Conservation (phyloP, 2,329 filamentous ascomycete genomes). For the Dactylonectria estremocensis region DNA sequence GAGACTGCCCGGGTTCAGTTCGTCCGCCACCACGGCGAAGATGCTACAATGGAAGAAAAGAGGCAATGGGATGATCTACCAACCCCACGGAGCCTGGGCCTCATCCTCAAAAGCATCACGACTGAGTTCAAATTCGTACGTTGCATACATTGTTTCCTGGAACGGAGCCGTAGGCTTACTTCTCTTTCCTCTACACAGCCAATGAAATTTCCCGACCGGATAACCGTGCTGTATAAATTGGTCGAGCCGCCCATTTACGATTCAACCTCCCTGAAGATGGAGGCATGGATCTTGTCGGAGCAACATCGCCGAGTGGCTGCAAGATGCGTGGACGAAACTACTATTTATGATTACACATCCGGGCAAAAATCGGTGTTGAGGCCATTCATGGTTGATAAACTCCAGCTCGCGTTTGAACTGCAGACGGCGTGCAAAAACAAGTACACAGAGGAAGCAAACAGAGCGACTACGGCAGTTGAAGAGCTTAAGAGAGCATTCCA, state of each 20-base stretch:
- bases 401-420: slow-evolving; percentile 26
- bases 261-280: slow-evolving; percentile 35
- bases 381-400: slow-evolving; percentile 37
- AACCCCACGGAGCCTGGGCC: slow-evolving; percentile 23
- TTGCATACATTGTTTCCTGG: background rate
- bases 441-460: slow-evolving; percentile 6
- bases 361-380: slow-evolving; percentile 32
- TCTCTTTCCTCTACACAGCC: slow-evolving; percentile 6
- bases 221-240: slow-evolving; percentile 34
- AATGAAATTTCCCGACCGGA: slow-evolving; percentile 29
- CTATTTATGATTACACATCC: slow-evolving; percentile 31
- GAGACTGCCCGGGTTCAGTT: slow-evolving; percentile 34
- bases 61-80: slow-evolving; percentile 32
- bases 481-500: slow-evolving; percentile 16
- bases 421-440: slow-evolving; percentile 14
- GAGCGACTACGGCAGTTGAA: background rate
- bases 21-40: slow-evolving; percentile 27
- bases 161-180: background rate
- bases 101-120: slow-evolving; percentile 38
- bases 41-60: slow-evolving; percentile 19
- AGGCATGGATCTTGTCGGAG: slow-evolving; percentile 37
- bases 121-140: slow-evolving; percentile 37
- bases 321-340: slow-evolving; percentile 33
- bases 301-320: slow-evolving; percentile 33
- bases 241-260: slow-evolving; percentile 29